Evolutionary conservation across 2,329 filamentous ascomycete species (phyloP).

Genomic region (Huntiella decipiens): DNA sequence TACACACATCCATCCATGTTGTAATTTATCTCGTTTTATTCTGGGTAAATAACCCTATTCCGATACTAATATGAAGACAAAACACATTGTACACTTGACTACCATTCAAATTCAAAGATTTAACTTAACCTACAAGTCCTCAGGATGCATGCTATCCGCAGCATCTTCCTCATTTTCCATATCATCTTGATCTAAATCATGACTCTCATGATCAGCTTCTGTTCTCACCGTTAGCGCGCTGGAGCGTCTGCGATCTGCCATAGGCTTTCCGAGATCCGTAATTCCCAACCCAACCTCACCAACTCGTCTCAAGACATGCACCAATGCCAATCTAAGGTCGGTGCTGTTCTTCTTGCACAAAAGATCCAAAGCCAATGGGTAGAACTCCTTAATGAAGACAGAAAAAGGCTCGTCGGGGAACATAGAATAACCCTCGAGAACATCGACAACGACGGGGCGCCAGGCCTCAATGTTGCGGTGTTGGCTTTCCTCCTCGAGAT

Average conservation of each 20-base stretch:
- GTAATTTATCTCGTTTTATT: too few species aligned
- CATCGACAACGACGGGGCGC: slow-evolving; percentile 91
- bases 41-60: too few species aligned
- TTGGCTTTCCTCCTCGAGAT: slow-evolving; percentile 86
- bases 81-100: slow-evolving; percentile 1
- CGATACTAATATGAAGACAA: not conserved
- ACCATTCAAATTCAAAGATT: not conserved
- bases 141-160: slow-evolving; percentile 15
- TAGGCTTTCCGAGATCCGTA: slow-evolving; percentile 20
- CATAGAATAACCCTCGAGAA: slow-evolving; percentile 75
- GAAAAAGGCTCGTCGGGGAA: slow-evolving; percentile 69
- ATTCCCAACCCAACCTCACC: slow-evolving; percentile 56
- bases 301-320: slow-evolving; percentile 59
- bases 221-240: slow-evolving; percentile 14
- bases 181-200: slow-evolving; percentile 11
- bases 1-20: too few species aligned
- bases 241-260: slow-evolving; percentile 20
- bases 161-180: slow-evolving; percentile 16
- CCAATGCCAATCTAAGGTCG: slow-evolving; percentile 61
- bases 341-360: slow-evolving; percentile 61
- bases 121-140: slow-evolving; percentile 2
- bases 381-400: slow-evolving; percentile 64
- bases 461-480: slow-evolving; percentile 94
- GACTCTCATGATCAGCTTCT: slow-evolving; percentile 15
- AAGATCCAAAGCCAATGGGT: slow-evolving; percentile 67